Conservation (phyloP, 768 basidiomycete genomes). For the Leucocoprinus sp. region DNA sequence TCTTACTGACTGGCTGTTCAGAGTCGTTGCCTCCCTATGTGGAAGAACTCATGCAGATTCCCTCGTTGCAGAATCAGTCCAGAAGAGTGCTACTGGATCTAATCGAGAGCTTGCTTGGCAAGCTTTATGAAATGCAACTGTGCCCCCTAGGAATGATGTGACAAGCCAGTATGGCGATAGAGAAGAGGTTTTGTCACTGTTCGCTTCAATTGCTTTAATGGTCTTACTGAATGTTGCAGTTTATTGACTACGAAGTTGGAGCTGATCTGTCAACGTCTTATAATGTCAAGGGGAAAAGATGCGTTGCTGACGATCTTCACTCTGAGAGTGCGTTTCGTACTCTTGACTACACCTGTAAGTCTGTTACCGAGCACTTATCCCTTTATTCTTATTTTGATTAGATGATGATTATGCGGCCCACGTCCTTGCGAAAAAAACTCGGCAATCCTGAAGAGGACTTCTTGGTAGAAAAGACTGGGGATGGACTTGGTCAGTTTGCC, state of each 20-base stretch:
- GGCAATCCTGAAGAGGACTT: constrained; percentile 59
- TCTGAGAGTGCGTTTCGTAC: constrained; percentile 74
- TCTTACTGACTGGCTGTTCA: constrained; percentile 11
- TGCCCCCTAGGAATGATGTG: constrained; percentile 47
- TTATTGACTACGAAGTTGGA: constrained; percentile 72
- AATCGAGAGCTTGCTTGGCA: constrained; percentile 59
- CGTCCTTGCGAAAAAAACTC: constrained; percentile 48
- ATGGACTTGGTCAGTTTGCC: constrained; percentile 66
- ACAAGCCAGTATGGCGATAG: constrained; percentile 37
- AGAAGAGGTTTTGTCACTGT: constrained; percentile 41
- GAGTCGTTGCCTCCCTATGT: constrained; percentile 84
- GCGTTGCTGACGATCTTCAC: constrained; percentile 72
- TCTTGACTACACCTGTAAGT: constrained; percentile 67
- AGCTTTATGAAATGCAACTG: constrained; percentile 62
- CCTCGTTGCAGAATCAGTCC: constrained; percentile 58
- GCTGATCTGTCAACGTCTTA: constrained; percentile 72
- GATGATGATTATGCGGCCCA: constrained; percentile 70
- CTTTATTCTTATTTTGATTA: not conserved
- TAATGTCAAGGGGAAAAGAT: constrained; percentile 40
- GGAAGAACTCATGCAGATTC: constrained; percentile 86
- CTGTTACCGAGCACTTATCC: too few relatives aligned
- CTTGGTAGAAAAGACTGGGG: constrained; percentile 50
- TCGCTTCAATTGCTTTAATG: not conserved
- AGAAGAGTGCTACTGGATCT: constrained; percentile 58
- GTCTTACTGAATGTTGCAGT: constrained; percentile 23